Conservation (phyloP, 179 eudicot species). For the Silene noctiflora region DNA sequence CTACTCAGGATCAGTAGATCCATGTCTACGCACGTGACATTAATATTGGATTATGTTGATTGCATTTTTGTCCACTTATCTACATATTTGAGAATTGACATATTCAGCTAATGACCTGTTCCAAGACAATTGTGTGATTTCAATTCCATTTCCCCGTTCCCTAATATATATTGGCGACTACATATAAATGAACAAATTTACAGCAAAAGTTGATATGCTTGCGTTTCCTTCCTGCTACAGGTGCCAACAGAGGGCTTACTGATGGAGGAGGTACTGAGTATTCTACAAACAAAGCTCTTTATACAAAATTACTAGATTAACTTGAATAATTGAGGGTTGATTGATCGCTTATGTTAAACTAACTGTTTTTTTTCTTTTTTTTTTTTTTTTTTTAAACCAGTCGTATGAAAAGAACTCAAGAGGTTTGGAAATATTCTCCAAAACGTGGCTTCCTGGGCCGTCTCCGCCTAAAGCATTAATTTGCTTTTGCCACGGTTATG, state of each 20-base stretch:
- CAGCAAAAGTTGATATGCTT: neutral
- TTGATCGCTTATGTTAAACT: neutral
- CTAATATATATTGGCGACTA: neutral
- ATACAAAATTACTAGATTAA: neutral
- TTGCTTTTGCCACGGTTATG: conserved; percentile 89
- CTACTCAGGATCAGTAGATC: neutral
- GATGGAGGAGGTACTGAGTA: conserved; percentile 64
- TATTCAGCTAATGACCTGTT: neutral
- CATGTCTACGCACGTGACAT: neutral
- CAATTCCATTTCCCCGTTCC: neutral
- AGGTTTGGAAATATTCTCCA: conserved; percentile 72
- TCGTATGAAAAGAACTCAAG: conserved; percentile 70
- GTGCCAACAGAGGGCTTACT: conserved; percentile 60
- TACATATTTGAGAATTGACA: conserved; percentile 7
- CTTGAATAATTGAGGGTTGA: neutral
- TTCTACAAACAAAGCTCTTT: conserved; percentile 5
- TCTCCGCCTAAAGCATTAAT: conserved; percentile 67
- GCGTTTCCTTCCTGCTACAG: conserved; percentile 41
- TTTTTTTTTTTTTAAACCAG: conserved; percentile 47
- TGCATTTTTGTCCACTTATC: conserved; percentile 4
- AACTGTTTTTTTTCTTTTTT: conserved; percentile 30
- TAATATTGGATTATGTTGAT: neutral
- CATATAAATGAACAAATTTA: neutral
- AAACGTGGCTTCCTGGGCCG: conserved; percentile 78
- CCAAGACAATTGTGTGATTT: neutral